Evolutionary conservation across 2,329 filamentous ascomycete genomes (phyloP).

Genomic region (Cladosporium sp.): DNA sequence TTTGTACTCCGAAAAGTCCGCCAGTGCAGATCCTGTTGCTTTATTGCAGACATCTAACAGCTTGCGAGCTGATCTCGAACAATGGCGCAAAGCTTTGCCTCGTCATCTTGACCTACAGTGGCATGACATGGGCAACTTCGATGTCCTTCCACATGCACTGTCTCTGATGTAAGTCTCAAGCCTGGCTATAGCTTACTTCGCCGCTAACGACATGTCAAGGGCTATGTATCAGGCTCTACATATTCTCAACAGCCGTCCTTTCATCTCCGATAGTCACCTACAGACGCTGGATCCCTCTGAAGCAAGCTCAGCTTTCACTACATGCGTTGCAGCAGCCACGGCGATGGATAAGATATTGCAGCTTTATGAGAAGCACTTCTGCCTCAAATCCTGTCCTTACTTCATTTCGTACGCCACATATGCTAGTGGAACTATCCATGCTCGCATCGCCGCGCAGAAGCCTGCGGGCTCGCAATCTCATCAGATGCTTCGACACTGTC

Average conservation of each 20-base stretch:
- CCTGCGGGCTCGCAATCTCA: background rate
- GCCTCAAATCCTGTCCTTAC: constrained; percentile 35
- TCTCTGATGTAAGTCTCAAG: background rate
- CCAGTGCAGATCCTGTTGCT: background rate
- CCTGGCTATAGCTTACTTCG: no score
- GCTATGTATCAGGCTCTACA: background rate
- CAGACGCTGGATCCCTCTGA: background rate
- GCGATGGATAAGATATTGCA: constrained; percentile 46
- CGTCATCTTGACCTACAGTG: background rate
- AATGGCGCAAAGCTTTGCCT: background rate
- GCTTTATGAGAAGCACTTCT: background rate
- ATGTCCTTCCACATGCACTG: background rate
- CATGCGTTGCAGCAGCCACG: background rate
- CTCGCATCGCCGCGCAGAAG: constrained; percentile 41
- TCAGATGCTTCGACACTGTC: constrained; percentile 1
- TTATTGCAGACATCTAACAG: background rate
- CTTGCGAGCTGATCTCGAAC: background rate
- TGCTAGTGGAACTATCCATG: constrained; percentile 48
- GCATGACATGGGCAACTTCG: background rate
- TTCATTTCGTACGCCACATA: constrained; percentile 53
- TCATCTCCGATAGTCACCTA: background rate
- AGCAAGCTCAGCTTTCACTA: background rate
- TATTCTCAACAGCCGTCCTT: background rate
- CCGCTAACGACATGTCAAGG: background rate
- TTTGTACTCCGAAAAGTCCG: background rate